phyloP scores from a whole-genome alignment of 2,329 filamentous ascomycete genomes.

The Parastagonospora nodorum region DNA sequence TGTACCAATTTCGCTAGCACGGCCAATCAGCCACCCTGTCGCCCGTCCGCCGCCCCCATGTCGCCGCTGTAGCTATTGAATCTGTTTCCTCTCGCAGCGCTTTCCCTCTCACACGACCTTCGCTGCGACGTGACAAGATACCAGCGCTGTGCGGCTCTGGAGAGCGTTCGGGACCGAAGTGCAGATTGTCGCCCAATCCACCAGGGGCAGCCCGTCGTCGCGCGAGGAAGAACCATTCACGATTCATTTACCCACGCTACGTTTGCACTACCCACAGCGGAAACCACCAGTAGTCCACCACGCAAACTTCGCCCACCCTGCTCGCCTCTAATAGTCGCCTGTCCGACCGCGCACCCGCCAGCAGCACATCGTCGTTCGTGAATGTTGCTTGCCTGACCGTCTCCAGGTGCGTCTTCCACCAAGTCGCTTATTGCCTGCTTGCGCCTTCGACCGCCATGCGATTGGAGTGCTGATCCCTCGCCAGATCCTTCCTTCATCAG shows the following conservation, averaged over 20 bases:
- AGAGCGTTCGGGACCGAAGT: slow-evolving; percentile 5
- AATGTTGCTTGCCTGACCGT: slow-evolving; percentile 42
- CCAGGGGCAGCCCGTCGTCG: slow-evolving; percentile 16
- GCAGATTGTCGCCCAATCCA: slow-evolving; percentile 1
- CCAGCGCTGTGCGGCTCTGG: slow-evolving; percentile 15
- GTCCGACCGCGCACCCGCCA: slow-evolving; percentile 8
- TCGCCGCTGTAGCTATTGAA: slow-evolving; percentile 10
- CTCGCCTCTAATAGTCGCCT: slow-evolving; percentile 17
- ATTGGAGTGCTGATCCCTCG: slow-evolving; percentile 33
- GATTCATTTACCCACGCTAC: slow-evolving; percentile 23
- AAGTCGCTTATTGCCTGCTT: slow-evolving; percentile 3
- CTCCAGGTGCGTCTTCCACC: slow-evolving; percentile 32
- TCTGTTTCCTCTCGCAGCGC: slow-evolving; percentile 13
- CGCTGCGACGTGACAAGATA: slow-evolving; percentile 38
- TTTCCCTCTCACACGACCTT: slow-evolving; percentile 26
- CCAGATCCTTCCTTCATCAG: slow-evolving; percentile 34
- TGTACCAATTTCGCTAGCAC: slow-evolving; percentile 17
- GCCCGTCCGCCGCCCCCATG: slow-evolving; percentile 8
- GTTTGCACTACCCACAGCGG: slow-evolving; percentile 23
- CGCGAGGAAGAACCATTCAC: slow-evolving; percentile 11
- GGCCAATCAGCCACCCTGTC: slow-evolving; percentile 14
- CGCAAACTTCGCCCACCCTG: slow-evolving; percentile 15
- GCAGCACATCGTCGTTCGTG: slow-evolving; percentile 13
- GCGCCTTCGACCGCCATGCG: slow-evolving; percentile 20
- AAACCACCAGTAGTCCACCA: neutral